Conservation (phyloP, 257 asterid species). For the Henckelia pumila region DNA sequence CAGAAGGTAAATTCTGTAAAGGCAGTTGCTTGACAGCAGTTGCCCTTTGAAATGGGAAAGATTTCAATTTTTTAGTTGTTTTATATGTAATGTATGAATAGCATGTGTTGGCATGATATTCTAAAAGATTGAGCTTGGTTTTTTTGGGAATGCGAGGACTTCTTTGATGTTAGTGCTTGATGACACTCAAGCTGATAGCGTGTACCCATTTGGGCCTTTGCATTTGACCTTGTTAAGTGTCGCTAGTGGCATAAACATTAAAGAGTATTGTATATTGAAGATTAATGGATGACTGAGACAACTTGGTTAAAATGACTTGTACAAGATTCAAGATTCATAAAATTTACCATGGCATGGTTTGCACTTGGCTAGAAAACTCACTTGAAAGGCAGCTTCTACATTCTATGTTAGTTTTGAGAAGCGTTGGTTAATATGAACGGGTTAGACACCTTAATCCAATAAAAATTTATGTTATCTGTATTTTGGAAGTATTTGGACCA, state of each 20-base stretch:
- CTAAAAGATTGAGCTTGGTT: neutral
- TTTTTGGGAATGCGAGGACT: neutral
- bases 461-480: neutral
- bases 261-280: too few species aligned
- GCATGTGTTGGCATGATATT: too few species aligned
- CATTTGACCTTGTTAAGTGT: too few species aligned
- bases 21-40: neutral
- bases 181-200: too few species aligned
- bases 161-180: neutral
- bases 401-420: neutral
- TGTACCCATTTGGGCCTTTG: too few species aligned
- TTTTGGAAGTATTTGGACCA: neutral
- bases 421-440: neutral
- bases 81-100: neutral
- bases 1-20: conserved; percentile 1
- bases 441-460: neutral
- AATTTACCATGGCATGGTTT: neutral
- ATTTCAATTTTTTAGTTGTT: neutral
- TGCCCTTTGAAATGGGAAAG: neutral
- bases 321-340: neutral
- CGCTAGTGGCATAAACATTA: too few species aligned
- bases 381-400: neutral
- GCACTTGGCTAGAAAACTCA: neutral
- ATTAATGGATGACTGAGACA: too few species aligned
- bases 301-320: too few species aligned